Percentiles rank a stretch among this genome's conserved stretches.
These are phyloP conservation scores for Saccharum spontaneum DNA, from an alignment of 176 grass and related monocot genomes.

Conservation along the genomic window DNA sequence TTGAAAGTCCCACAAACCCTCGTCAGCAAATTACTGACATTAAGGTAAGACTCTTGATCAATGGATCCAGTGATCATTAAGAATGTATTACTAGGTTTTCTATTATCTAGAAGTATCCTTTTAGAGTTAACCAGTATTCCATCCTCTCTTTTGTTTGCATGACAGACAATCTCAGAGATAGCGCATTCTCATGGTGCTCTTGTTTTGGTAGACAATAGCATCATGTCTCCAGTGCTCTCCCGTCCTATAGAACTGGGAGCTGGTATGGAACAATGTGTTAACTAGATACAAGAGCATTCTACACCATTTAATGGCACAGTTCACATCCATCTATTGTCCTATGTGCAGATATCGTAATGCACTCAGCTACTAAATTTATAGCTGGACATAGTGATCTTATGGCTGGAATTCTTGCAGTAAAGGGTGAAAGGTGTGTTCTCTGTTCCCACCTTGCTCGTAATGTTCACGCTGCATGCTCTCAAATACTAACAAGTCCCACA, in stretches of 20 bases:
- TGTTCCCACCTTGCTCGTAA: neutral
- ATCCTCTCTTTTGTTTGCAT: conserved; percentile 26
- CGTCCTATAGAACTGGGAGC: conserved; percentile 86
- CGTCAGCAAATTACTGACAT: conserved; percentile 94
- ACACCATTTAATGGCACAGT: neutral
- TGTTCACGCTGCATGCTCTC: neutral
- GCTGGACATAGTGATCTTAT: conserved; percentile 98
- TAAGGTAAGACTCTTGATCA: conserved; percentile 47
- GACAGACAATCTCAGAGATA: conserved; percentile 93
- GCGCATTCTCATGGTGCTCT: conserved; percentile 75
- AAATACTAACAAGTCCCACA: neutral
- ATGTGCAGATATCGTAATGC: conserved; percentile 94
- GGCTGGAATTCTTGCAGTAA: conserved; percentile 95
- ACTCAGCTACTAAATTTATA: conserved; percentile 98
- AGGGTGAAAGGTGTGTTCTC: conserved; percentile 77
- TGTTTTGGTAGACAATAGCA: conserved; percentile 97
- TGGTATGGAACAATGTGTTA: conserved; percentile 45
- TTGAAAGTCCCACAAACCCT: conserved; percentile 98
- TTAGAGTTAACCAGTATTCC: neutral
- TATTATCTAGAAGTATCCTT: neutral
- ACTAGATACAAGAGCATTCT: conserved; percentile 7
- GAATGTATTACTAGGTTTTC: neutral
- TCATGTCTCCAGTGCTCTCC: conserved; percentile 96
- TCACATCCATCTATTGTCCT: conserved; percentile 1
- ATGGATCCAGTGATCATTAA: neutral